Base-by-base conservation (phyloP, 2,329 filamentous ascomycete genomes). In the Cordyceps cateniannulata region DNA sequence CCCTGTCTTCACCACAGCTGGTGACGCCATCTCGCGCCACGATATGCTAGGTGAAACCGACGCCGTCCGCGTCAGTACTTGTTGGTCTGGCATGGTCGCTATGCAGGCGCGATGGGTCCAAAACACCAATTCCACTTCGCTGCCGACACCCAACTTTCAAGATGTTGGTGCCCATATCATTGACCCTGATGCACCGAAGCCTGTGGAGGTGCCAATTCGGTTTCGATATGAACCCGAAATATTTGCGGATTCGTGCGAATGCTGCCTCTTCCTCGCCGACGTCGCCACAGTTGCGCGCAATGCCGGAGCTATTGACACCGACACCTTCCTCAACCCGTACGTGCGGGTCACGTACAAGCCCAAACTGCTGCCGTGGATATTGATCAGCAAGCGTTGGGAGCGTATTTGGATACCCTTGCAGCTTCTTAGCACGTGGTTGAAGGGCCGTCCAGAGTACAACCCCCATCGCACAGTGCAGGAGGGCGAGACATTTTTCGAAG, bases 61-160 rank as follows among this genome's bases (percentile, higher is more conserved):
- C 65, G 83, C 87, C 0, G 88, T 92, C 1, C 81, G 85, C 9
- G 88, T 91, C 1, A 83, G 81, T 66, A 86, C 85, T 64, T 92
- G 89, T 73, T 92, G 89, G 89, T 87, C 88, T 57, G 89, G 89
- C 24, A 91, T 91, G 83, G 86, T 85, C 2, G 84, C 84, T 2
- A 86, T 86, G 72, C 81, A 87, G 68, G 85, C 83, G 1, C 73
- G 75, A 51, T 85, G 82, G 71, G 82, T 88, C 51, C 82, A 85
- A 66, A 73, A 77, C 64, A 48, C 69, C 48, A 65, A 70, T 47
- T 59, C 57, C 10, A 56, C 59, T 18, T 63, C 65, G 14, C 65
- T 76, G 32, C 73, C 74, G 9, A 60, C 62, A 6, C 69, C 71
- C 1, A 65, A 70, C 47, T 76, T 75, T 62, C 71, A 71, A 54